These are phyloP conservation scores for Crithidia brevicula DNA, from an alignment of 208 protist genomes.

Conservation along the genomic window DNA sequence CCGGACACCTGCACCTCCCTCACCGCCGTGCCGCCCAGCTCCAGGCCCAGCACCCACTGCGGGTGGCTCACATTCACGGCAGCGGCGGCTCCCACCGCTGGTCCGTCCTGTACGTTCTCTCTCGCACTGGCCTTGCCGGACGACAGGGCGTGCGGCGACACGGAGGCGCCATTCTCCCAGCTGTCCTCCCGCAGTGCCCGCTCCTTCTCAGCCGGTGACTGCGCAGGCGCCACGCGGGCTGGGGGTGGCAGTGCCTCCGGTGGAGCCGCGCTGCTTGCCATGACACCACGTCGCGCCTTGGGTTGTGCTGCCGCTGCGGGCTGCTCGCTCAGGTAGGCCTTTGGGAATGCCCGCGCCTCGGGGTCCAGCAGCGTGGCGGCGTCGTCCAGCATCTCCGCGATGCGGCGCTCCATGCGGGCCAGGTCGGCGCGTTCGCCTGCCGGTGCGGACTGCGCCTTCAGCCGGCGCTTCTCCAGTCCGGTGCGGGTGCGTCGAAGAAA, in stretches of 20 bases:
- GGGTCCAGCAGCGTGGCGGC: conserved; percentile 25
- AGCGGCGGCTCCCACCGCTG: not conserved
- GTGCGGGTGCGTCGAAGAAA: conserved; percentile 31
- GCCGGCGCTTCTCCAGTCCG: conserved; percentile 24
- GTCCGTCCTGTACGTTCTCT: not conserved
- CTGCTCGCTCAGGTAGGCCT: conserved; percentile 22
- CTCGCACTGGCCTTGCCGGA: not conserved
- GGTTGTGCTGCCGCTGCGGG: not conserved
- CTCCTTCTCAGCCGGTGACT: not conserved
- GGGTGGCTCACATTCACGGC: conserved; percentile 5
- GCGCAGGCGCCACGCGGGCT: no score
- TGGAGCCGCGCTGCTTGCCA: not conserved
- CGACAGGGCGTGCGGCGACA: not conserved
- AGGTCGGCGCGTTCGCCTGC: conserved; percentile 9
- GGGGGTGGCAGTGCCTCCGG: not conserved
- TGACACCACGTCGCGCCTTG: not conserved
- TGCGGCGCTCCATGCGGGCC: conserved; percentile 13
- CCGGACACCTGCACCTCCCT: conserved; percentile 13
- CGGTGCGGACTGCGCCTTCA: not conserved
- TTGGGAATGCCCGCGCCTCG: conserved; percentile 3
- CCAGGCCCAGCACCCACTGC: conserved; percentile 31
- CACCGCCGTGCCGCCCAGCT: conserved; percentile 14
- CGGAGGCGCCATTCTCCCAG: not conserved
- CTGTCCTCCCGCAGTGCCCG: not conserved
- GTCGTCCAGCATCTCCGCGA: conserved; percentile 34